Evolutionary conservation across 192 early-diverging fungal genomes (phyloP).

Genomic region (Podila verticillata): DNA sequence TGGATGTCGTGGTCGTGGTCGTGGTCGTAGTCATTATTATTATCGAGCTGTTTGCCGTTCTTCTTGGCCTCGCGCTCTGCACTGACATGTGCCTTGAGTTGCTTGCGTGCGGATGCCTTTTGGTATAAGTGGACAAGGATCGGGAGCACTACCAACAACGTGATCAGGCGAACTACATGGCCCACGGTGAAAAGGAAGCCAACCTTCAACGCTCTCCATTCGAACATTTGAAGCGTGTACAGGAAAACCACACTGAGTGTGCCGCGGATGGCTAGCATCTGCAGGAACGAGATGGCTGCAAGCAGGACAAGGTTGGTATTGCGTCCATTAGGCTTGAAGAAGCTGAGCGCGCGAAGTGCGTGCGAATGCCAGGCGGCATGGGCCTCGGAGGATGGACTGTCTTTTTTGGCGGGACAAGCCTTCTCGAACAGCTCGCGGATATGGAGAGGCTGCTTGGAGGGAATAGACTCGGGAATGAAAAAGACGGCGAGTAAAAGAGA

Average conservation of each 20-base stretch:
- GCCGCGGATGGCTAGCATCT: constrained; percentile 30
- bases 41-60: not conserved
- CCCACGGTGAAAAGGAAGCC: constrained; percentile 53
- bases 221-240: constrained; percentile 56
- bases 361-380: constrained; percentile 39
- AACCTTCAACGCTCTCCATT: constrained; percentile 57
- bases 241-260: constrained; percentile 40
- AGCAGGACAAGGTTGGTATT: constrained; percentile 44
- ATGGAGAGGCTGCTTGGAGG: constrained; percentile 10
- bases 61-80: not conserved
- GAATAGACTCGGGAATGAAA: constrained; percentile 39
- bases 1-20: not conserved
- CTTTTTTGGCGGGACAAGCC: not conserved
- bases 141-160: constrained; percentile 47
- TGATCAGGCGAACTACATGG: constrained; percentile 32
- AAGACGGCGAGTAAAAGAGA: constrained; percentile 16
- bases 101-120: constrained; percentile 21
- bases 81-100: constrained; percentile 1
- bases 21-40: not conserved
- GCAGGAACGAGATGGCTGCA: constrained; percentile 28
- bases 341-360: constrained; percentile 4
- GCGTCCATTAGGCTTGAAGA: constrained; percentile 48
- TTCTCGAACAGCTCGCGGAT: constrained; percentile 7
- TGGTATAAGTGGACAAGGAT: constrained; percentile 47
- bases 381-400: not conserved